Conservation (phyloP, 2,329 filamentous ascomycete genomes). For the Colletotrichum zoysiae region DNA sequence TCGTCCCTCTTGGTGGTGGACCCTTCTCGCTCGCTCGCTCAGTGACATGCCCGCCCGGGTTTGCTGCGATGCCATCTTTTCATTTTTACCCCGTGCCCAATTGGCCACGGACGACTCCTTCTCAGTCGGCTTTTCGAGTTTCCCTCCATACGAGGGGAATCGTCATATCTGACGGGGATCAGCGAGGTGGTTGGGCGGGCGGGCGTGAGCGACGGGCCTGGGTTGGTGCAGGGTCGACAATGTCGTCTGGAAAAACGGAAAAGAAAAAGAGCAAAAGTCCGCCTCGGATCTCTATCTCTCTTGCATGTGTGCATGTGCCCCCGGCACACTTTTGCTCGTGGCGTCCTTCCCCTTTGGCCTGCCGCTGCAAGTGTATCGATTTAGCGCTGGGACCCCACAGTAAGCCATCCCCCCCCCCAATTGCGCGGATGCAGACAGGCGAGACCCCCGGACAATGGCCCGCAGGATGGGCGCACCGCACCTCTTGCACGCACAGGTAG, state of each 20-base stretch:
- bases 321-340: neutral
- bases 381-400: constrained; percentile 14
- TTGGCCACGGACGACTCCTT: no score
- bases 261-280: neutral
- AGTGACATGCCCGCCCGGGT: neutral
- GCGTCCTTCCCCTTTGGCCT: neutral
- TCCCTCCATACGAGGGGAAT: neutral
- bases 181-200: neutral
- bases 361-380: neutral
- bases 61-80: neutral
- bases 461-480: neutral
- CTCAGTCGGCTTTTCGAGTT: neutral
- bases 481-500: constrained; percentile 2
- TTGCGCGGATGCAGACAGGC: constrained; percentile 3
- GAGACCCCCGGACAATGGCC: neutral
- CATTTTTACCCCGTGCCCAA: neutral
- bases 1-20: neutral
- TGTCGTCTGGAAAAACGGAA: constrained; percentile 1
- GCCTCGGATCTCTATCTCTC: neutral
- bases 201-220: neutral
- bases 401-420: neutral
- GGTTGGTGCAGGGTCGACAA: neutral
- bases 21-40: neutral
- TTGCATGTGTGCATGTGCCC: no score
- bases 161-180: neutral